Evolutionary conservation across 2,329 filamentous ascomycete genomes (phyloP).

Genomic region (Diplodia scrobiculata): DNA sequence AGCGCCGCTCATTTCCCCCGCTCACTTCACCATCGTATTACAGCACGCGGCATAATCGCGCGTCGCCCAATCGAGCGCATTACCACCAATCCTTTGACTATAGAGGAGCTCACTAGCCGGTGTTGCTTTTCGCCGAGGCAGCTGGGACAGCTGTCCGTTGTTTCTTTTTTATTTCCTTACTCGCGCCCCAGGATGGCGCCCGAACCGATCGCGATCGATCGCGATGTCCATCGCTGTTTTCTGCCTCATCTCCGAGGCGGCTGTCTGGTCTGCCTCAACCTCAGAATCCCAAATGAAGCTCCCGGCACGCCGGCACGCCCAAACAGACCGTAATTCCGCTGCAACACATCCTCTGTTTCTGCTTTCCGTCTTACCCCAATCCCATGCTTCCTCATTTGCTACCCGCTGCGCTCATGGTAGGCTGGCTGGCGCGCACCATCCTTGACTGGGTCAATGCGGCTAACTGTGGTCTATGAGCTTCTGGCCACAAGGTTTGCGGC

Average conservation of each 20-base stretch:
- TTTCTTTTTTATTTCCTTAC: slow-evolving; percentile 5
- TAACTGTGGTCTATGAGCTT: slow-evolving; percentile 24
- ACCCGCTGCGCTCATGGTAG: slow-evolving; percentile 5
- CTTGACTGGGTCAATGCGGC: slow-evolving; percentile 19
- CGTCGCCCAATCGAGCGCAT: slow-evolving; percentile 11
- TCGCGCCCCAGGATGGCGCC: neutral
- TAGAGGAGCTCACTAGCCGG: slow-evolving; percentile 4
- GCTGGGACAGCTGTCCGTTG: slow-evolving; percentile 6
- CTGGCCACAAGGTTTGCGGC: slow-evolving; percentile 15
- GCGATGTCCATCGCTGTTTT: slow-evolving; percentile 21
- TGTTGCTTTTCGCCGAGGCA: slow-evolving; percentile 23
- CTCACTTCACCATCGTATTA: neutral
- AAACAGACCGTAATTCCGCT: slow-evolving; percentile 13
- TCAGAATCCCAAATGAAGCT: slow-evolving; percentile 8
- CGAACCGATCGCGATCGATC: slow-evolving; percentile 23
- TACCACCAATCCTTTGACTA: slow-evolving; percentile 7
- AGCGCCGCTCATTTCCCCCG: slow-evolving; percentile 14
- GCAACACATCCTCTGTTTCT: slow-evolving; percentile 16
- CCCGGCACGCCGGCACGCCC: slow-evolving; percentile 14
- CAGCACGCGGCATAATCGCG: slow-evolving; percentile 14
- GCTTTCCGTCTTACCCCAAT: neutral
- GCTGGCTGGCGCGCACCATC: slow-evolving; percentile 13
- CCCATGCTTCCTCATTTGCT: slow-evolving; percentile 19
- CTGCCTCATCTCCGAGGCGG: slow-evolving; percentile 19
- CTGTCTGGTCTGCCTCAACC: slow-evolving; percentile 16